Base-by-base conservation (phyloP, 2,329 filamentous ascomycete species). In the Pyricularia grisea region DNA sequence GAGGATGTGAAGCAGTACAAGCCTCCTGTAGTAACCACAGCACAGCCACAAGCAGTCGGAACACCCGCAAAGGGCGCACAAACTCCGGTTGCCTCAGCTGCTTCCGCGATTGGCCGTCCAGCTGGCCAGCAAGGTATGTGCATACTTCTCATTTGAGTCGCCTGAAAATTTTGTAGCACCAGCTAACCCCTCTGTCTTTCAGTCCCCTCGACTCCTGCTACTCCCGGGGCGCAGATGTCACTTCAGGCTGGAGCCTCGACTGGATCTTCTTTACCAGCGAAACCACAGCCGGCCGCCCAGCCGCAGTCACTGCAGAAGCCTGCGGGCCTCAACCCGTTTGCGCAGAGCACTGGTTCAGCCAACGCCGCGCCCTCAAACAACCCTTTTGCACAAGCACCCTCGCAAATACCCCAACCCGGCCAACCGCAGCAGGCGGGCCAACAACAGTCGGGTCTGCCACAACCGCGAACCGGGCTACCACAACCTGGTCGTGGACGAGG, bases 1-100 rank as follows among this genome's bases (percentile, higher is more conserved):
- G 88, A 90, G 72, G 81, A 92, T 68, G 93, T 91, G 0, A 94
- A 94, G 79, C 82, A 80, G 68, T 85, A 88, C 12, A 90, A 87
- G 76, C 82, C 85, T 10, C 73, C 75, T 14, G 72, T 71, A 4
- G 69, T 73, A 1, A 55, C 28, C 69, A 72, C 55, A 5, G 25
- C 70, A n/a, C 14, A 67, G 12, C 66, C 31, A 14, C 42, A 42
- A 50, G 63, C 66, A 28, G 66, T 50, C 10, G 10, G 20, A 30
- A 50, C 42, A 36, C 65, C 65, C 14, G n/a, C 58, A 1, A 67
- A 67, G 12, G 36, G 23, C 17, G 33, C 72, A 10, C 67, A 61
- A 27, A 67, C 71, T 25, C 66, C 69, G 27, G 50, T 14, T 9
- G 69, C 67, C 12, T 31, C 72, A 4, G 60, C 63, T 23, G 68